phyloP scores from a whole-genome alignment of 2,329 filamentous ascomycete genomes.

The Pseudogymnoascus sp. region DNA sequence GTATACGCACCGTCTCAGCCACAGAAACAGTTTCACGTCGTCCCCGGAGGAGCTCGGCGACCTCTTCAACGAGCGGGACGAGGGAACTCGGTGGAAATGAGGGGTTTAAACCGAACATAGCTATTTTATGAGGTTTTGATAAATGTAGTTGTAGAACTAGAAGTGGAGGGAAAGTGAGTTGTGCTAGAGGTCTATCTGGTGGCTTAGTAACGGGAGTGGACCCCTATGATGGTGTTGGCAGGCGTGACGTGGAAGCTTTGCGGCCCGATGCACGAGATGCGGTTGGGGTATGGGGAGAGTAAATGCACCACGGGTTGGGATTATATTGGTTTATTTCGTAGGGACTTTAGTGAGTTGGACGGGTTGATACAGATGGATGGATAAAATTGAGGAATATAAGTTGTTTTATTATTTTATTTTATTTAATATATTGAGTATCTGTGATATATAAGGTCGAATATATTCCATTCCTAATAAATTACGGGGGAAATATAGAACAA shows the following conservation, averaged over 20 bases:
- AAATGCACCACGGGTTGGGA: neutral
- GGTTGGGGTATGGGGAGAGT: neutral
- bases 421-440: neutral
- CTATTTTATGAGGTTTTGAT: neutral
- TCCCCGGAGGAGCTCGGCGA: slow-evolving; percentile 44
- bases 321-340: slow-evolving; percentile 3
- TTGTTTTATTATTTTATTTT: neutral
- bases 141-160: neutral
- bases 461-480: neutral
- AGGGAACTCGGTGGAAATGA: neutral
- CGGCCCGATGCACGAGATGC: slow-evolving; percentile 1
- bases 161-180: neutral
- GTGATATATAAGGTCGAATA: neutral
- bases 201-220: neutral
- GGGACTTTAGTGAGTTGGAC: neutral
- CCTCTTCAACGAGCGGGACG: slow-evolving; percentile 31
- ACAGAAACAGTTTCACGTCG: slow-evolving; percentile 50
- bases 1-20: slow-evolving; percentile 46
- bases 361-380: neutral
- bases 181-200: neutral
- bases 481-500: neutral
- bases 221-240: slow-evolving; percentile 1
- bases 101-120: neutral
- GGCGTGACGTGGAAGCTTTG: neutral
- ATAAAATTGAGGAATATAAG: neutral